Evolutionary conservation across 1,284 basidiomycete species (phyloP).

Genomic region (Pseudozyma sp.): DNA sequence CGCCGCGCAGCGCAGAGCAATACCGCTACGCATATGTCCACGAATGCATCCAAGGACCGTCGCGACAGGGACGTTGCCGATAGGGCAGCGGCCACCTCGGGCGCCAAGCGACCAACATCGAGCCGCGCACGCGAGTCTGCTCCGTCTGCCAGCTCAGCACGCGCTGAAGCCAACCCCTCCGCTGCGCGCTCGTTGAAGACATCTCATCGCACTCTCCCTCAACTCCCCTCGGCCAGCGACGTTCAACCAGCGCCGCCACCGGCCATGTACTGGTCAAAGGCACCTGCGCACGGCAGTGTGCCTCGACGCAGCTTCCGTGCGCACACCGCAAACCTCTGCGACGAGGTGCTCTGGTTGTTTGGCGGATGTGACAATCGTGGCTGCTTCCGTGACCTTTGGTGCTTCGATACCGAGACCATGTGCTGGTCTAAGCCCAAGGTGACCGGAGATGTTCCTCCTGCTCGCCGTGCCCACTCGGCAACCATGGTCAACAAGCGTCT

Average conservation of each 20-base stretch:
- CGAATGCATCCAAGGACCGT: constrained; percentile 13
- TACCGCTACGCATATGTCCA: not conserved
- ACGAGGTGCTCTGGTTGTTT: constrained; percentile 84
- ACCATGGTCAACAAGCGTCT: constrained; percentile 83
- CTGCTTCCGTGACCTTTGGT: constrained; percentile 82
- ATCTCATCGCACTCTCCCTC: constrained; percentile 37
- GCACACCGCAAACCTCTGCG: constrained; percentile 85
- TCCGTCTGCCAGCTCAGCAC: constrained; percentile 10
- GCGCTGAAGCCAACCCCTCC: constrained; percentile 12
- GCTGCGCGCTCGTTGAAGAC: constrained; percentile 29
- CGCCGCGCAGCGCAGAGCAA: not conserved
- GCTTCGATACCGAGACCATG: constrained; percentile 90
- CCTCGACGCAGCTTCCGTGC: constrained; percentile 82
- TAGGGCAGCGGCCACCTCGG: constrained; percentile 7
- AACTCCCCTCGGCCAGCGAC: constrained; percentile 51
- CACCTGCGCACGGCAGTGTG: constrained; percentile 81
- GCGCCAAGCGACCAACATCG: constrained; percentile 9
- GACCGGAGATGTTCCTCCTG: constrained; percentile 66
- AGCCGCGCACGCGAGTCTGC: constrained; percentile 24
- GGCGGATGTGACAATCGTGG: constrained; percentile 87
- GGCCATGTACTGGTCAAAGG: constrained; percentile 86
- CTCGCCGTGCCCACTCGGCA: constrained; percentile 86
- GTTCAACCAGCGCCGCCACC: constrained; percentile 54
- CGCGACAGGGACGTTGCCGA: constrained; percentile 20
- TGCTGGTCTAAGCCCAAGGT: constrained; percentile 76